phyloP scores from a whole-genome alignment of 2,329 filamentous ascomycete species.

The Cladosporium sp. region DNA sequence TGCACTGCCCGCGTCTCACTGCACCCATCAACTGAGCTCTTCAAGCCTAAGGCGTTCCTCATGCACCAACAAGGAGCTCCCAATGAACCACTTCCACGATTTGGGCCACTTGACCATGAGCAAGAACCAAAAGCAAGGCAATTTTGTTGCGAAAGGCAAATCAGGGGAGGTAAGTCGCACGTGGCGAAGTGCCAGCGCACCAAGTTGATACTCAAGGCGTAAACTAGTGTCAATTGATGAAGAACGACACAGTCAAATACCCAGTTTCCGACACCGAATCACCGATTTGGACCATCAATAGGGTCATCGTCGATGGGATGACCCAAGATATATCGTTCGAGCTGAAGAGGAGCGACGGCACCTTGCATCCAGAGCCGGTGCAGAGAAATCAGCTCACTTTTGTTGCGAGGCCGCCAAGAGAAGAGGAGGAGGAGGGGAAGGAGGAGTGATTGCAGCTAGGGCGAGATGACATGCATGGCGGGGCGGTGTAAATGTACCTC shows the following conservation, averaged over 20 bases:
- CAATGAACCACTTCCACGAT: neutral
- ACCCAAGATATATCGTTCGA: neutral
- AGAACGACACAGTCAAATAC: neutral
- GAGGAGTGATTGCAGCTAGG: neutral
- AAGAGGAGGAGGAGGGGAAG: neutral
- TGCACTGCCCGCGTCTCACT: neutral
- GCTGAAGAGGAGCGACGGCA: neutral
- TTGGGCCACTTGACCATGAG: neutral
- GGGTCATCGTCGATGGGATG: neutral
- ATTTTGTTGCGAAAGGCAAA: neutral
- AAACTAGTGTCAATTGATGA: neutral
- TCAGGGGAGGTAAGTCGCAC: too few relatives aligned
- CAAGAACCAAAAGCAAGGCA: neutral
- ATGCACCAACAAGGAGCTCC: neutral
- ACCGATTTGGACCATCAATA: neutral
- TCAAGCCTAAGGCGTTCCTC: too few relatives aligned
- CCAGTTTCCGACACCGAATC: neutral
- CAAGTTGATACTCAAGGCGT: too few relatives aligned
- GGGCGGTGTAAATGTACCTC: neutral
- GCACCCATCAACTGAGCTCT: too few relatives aligned
- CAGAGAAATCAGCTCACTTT: neutral
- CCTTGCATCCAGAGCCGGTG: neutral
- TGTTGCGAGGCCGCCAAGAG: too few relatives aligned
- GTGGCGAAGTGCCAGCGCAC: too few relatives aligned
- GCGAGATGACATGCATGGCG: too few relatives aligned